phyloP scores from a whole-genome alignment of 2,329 filamentous ascomycete species.

The Aspergillus sp. region DNA sequence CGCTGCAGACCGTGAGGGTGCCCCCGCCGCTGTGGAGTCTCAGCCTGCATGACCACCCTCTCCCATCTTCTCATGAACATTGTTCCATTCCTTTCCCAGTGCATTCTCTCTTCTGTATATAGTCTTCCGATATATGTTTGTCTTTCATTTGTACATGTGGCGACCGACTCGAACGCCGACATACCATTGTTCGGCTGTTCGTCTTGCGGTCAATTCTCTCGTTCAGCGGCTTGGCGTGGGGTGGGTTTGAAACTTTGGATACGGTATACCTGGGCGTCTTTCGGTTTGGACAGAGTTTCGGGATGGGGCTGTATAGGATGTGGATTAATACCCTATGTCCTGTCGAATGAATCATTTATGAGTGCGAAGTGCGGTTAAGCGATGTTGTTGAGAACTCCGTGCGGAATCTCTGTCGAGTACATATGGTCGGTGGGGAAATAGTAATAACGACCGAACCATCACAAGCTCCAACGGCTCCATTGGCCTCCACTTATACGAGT shows the following conservation, averaged over 20 bases:
- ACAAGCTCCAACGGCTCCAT: too few relatives aligned
- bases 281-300: background rate
- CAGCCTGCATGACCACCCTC: background rate
- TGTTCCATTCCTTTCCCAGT: background rate
- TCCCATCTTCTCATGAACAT: background rate
- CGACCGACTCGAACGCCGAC: background rate
- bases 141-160: background rate
- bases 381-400: too few relatives aligned
- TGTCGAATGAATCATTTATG: too few relatives aligned
- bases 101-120: constrained; percentile 4
- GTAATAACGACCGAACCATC: too few relatives aligned
- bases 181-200: background rate
- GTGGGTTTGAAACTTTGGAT: background rate
- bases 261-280: constrained; percentile 14
- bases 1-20: background rate
- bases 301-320: background rate
- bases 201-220: background rate
- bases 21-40: background rate
- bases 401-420: too few relatives aligned
- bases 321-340: too few relatives aligned
- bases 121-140: background rate
- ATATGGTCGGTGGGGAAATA: too few relatives aligned
- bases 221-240: constrained; percentile 2
- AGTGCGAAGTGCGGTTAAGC: too few relatives aligned
- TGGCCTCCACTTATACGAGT: too few relatives aligned